A percentile compares a stretch with the other conserved stretches of the same genome.
These are phyloP conservation scores for Didymella arachidicola DNA, from an alignment of 2,329 filamentous ascomycete genomes.

Conservation along the genomic window DNA sequence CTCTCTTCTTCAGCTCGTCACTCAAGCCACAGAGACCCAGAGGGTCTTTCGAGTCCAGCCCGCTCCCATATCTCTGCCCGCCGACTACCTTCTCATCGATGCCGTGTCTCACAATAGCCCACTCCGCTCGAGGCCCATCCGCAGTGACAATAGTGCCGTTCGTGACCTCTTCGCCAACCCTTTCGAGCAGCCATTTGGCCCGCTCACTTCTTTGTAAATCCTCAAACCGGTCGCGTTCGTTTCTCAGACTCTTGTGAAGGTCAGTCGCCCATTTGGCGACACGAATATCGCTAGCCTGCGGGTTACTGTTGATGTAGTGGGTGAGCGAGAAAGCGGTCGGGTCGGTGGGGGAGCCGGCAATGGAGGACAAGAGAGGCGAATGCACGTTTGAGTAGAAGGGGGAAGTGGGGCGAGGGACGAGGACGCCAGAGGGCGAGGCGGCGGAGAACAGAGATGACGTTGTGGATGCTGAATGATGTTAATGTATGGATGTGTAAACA, in stretches of 20 bases:
- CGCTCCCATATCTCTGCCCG: constrained; percentile 31
- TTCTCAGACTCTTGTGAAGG: constrained; percentile 76
- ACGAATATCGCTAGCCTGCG: constrained; percentile 70
- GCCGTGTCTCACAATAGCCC: constrained; percentile 43
- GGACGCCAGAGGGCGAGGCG: constrained; percentile 50
- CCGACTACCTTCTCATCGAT: constrained; percentile 37
- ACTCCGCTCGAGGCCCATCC: constrained; percentile 42
- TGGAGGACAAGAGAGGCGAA: constrained; percentile 46
- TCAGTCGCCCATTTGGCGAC: constrained; percentile 84
- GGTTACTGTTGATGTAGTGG: constrained; percentile 62
- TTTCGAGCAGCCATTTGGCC: constrained; percentile 73
- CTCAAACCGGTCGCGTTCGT: constrained; percentile 75
- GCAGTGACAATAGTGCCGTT: constrained; percentile 41
- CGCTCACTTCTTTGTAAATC: constrained; percentile 66
- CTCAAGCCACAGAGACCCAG: constrained; percentile 77
- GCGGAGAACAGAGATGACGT: constrained; percentile 48
- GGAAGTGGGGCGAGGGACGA: constrained; percentile 46
- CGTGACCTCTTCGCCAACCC: constrained; percentile 70
- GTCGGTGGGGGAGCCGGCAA: constrained; percentile 43
- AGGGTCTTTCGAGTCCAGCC: constrained; percentile 72
- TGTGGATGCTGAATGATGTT: constrained; percentile 33
- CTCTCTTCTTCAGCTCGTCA: constrained; percentile 69
- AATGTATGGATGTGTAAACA: background rate
- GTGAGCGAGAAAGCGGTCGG: constrained; percentile 48
- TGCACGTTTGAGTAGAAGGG: constrained; percentile 48